Conservation (phyloP, 208 protist genomes). For the Crithidia mellificae region DNA sequence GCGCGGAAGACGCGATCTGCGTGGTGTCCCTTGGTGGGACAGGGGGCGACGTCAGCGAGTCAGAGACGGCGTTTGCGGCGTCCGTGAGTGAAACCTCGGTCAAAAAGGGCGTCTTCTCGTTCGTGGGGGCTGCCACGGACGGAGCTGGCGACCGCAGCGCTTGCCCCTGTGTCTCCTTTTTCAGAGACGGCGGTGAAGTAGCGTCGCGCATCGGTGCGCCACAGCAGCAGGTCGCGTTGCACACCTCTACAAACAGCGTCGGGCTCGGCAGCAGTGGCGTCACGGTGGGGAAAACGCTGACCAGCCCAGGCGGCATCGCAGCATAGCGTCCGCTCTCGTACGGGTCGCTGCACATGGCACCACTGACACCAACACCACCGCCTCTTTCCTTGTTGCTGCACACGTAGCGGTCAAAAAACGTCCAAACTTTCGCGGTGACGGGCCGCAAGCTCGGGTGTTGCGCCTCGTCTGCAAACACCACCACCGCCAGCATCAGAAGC, state of each 20-base stretch:
- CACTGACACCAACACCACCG: conserved; percentile 8
- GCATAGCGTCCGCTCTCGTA: conserved; percentile 26
- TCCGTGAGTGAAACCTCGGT: conserved; percentile 15
- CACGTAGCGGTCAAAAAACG: conserved; percentile 66
- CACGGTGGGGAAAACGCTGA: conserved; percentile 22
- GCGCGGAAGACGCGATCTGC: no score
- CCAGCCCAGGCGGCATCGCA: conserved; percentile 31
- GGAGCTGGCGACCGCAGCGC: no score
- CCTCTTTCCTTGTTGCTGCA: conserved; percentile 32
- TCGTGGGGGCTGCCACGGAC: neutral
- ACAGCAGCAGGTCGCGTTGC: conserved; percentile 17
- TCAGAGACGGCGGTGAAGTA: no score
- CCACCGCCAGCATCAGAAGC: conserved; percentile 79
- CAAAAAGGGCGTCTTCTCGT: conserved; percentile 15
- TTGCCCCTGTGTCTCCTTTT: no score
- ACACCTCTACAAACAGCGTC: conserved; percentile 26
- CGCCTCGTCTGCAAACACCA: conserved; percentile 72
- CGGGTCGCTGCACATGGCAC: conserved; percentile 35
- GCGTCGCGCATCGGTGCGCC: no score
- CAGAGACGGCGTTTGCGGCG: neutral
- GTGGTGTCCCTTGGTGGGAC: neutral
- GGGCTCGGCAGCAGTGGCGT: conserved; percentile 20
- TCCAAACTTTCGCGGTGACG: conserved; percentile 84
- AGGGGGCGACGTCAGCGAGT: neutral
- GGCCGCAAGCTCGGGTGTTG: conserved; percentile 53